Evolutionary conservation across 208 protist species (phyloP), one percentile per base, ranked within the genome.

Genomic region (Leishmania gerbilli): DNA sequence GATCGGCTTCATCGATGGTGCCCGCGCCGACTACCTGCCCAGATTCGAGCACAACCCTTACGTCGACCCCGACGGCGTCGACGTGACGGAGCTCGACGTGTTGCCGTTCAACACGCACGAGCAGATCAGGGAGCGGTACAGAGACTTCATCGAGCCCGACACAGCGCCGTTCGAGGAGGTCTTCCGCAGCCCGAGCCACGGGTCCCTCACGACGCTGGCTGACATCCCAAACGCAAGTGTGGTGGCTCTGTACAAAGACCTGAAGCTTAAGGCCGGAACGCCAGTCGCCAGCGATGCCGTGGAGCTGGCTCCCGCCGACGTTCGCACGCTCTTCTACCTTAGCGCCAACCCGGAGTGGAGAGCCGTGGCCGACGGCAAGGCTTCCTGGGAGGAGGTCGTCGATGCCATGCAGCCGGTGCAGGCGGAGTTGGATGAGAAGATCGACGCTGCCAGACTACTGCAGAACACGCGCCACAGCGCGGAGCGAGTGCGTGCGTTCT

Each of bases 1-100:
- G 19, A 89, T 96, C 76, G 95, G 95, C n/a, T 97, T 97, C 81
- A 92, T 97, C 81, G 95, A 98, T 67, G 95, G 95, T 51, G 85
- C 91, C 2, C 79, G 88, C 3, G 87, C 83, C 21, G 93, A 98
- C 85, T 97, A 95, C 79, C 86, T 98, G 31, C 95, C 95, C 1
- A 92, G 95, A 45, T 97, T 98, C 79, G 85, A 87, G 65, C 93
- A 97, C 84, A 97, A 97, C 79, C 92, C 93, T 2, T 95, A 95
- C 84, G 87, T 95, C 34, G 95, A 98, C 81, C 95, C 95, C 2
- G 95, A 98, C 74, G 95, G 95, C 71, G 95, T 98, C 2, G 92
- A 95, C 37, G 90, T 97, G n/a, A 95, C 93, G 75, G 92, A 98
- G 86, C 79, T 96, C 15, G 93, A 97, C 77, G 92, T 97, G 71